Base-by-base conservation (phyloP, 345 rosid species). In the Salix dunnii region DNA sequence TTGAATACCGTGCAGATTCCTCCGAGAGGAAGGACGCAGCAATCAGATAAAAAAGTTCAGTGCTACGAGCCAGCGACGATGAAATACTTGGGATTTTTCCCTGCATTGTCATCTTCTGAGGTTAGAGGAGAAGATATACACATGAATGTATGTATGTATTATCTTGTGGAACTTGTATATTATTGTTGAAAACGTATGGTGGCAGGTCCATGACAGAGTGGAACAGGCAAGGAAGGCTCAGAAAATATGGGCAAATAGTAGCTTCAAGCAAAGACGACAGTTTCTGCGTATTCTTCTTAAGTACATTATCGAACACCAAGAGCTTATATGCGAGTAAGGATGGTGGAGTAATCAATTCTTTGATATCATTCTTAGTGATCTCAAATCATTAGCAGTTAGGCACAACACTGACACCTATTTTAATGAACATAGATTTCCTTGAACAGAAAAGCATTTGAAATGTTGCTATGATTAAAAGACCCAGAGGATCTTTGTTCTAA, bases 31-130 rank as follows among this genome's bases (percentile, higher is more conserved):
- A 89, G 96, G 88, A 81, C 90, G 12, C 95, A 89, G 74, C 98
- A 91, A 80, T 85, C 90, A 0, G 99, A 96, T 43, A 89, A 85
- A 75, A 96, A 87, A 80, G 97, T 93, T 82, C 98, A 91, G 76
- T 96, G 99, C 82, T 96, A 96, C 67, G 99, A 96, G 81, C 99
- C 99, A 75, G 98, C 99, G 31, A 93, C 99, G 10, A 93, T 92
- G 99, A 96, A 89, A 74, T 96, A 96, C 87, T 83, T 96, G 82
- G 99, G 99, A 85, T 90, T 8, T 78, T 88, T 86, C 68, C 97
- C 94, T 3, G 97, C 97, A 55, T 81, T 93, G 73, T 88, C 92
- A 0, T 78, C 88, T 61, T 60, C 63, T 25, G 99, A 93, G 97
- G 99, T 96, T 83, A 78, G 90, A 74, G 74, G 89, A 76, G 74